These are phyloP conservation scores for Luzula sylvatica DNA, from an alignment of 176 grass and related monocot genomes.

Conservation along the genomic window DNA sequence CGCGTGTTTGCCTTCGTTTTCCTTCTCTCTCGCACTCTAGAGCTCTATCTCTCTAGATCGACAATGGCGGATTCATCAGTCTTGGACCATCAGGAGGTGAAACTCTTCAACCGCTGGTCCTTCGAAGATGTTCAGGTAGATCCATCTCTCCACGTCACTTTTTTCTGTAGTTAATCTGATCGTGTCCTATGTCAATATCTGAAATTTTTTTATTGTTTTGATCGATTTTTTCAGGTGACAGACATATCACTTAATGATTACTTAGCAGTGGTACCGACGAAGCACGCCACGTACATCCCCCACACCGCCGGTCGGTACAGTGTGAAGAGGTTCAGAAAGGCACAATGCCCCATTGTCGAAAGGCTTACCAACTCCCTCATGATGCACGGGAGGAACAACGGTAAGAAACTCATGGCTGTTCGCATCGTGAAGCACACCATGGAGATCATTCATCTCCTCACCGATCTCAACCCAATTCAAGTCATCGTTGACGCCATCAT, in stretches of 20 bases:
- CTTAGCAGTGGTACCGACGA: slow-evolving; percentile 47
- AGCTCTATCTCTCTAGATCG: not conserved
- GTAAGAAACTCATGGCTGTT: slow-evolving; percentile 76
- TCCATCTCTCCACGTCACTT: not conserved
- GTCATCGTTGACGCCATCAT: slow-evolving; percentile 69
- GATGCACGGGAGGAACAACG: slow-evolving; percentile 95
- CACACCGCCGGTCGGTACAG: slow-evolving; percentile 78
- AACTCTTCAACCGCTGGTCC: slow-evolving; percentile 78
- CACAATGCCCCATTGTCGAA: slow-evolving; percentile 78
- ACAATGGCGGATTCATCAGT: slow-evolving; percentile 28
- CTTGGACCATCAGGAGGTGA: slow-evolving; percentile 31
- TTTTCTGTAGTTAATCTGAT: not conserved
- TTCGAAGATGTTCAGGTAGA: slow-evolving; percentile 66
- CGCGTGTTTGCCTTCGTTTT: not conserved
- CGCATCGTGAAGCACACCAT: slow-evolving; percentile 76
- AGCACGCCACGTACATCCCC: slow-evolving; percentile 68
- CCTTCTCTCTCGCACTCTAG: not conserved
- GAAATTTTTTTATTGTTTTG: not conserved
- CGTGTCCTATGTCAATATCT: not conserved
- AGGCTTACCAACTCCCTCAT: slow-evolving; percentile 87
- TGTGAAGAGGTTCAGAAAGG: slow-evolving; percentile 81
- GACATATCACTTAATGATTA: slow-evolving; percentile 76
- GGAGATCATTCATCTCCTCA: slow-evolving; percentile 87
- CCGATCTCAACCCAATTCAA: slow-evolving; percentile 78
- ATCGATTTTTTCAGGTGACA: slow-evolving; percentile 35